A percentile compares a stretch with the other conserved stretches of the same genome.
Evolutionary conservation across 1,284 basidiomycete species (phyloP).

Genomic region (Tilletia caries): DNA sequence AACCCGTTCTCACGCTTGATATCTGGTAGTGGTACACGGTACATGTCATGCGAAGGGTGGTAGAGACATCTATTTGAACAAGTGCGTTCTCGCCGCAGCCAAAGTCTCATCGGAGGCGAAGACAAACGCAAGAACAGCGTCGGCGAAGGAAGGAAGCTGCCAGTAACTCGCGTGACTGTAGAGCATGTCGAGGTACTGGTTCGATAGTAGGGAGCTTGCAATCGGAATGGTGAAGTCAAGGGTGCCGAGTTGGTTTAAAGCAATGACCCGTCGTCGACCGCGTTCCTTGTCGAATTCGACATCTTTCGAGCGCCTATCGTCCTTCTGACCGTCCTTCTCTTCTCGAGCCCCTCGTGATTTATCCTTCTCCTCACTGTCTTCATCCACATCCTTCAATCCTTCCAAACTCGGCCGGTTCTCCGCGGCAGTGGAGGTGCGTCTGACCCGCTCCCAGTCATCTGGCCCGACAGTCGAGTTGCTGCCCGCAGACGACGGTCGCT

Average conservation of each 20-base stretch:
- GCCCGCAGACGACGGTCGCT: slow-evolving; percentile 17
- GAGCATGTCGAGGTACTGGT: slow-evolving; percentile 42
- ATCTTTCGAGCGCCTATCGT: background rate
- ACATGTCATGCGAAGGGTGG: too few relatives aligned
- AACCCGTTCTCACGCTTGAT: too few relatives aligned
- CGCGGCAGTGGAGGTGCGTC: slow-evolving; percentile 18
- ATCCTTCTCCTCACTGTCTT: background rate
- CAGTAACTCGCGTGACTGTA: slow-evolving; percentile 48
- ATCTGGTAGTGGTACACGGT: too few relatives aligned
- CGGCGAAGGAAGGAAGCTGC: slow-evolving; percentile 39
- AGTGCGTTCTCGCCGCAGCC: slow-evolving; percentile 12
- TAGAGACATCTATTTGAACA: background rate
- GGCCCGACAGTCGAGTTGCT: slow-evolving; percentile 25
- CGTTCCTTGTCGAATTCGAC: slow-evolving; percentile 2
- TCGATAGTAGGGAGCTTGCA: slow-evolving; percentile 33
- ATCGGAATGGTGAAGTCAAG: slow-evolving; percentile 36
- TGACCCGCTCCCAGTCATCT: slow-evolving; percentile 20
- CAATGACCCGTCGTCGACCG: slow-evolving; percentile 6
- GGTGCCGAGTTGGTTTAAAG: slow-evolving; percentile 8
- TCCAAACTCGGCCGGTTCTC: slow-evolving; percentile 18
- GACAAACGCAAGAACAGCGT: slow-evolving; percentile 44
- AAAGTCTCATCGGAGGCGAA: slow-evolving; percentile 19
- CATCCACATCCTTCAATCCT: slow-evolving; percentile 26
- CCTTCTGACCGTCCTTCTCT: slow-evolving; percentile 22
- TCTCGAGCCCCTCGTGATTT: background rate